Base-by-base conservation (phyloP, 139 green algal species). In the Chlamydomonas asymmetrica region DNA sequence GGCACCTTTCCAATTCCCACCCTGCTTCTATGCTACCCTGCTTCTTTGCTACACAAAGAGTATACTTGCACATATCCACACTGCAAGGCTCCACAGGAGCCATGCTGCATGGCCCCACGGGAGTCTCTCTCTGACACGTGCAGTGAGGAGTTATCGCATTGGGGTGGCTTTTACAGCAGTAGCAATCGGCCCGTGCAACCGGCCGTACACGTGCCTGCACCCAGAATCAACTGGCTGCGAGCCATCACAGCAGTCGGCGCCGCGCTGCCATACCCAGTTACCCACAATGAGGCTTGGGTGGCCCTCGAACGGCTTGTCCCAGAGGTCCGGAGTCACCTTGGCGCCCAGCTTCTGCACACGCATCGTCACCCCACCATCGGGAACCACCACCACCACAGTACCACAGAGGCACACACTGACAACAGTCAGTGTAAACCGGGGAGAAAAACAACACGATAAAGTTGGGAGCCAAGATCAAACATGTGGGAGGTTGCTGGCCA, bases 221-320 rank as follows among this genome's bases (percentile, higher is more conserved):
- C 16, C 34, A n/a, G n/a, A 66, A n/a, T 32, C 5, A 5, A 9
- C 20, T 27, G 8, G 2, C n/a, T 13, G 3, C 45, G 3, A 23
- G 7, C 34, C 5, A 20, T 48, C 34, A 48, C 3, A 34, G 60
- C 31, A 41, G 29, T 16, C 5, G n/a, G 45, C 34, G 32, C 10
- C 32, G 3, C 32, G 9, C 22, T 39, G 5, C 27, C 20, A 6
- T 39, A 38, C 31, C 10, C 40, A 16, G 10, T 13, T 60, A 69
- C 66, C 6, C 25, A 76, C 70, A 56, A n/a, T 31, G 41, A 77
- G 32, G 71, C 62, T 4, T 2, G 41, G 41, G 43, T 70, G 62
- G 5, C 8, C 5, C n/a, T n/a, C 20, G 3, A 70, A 1, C 3
- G 71, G 41, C 59, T 52, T 5, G 1, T 69, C 71, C 71, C 71